These are phyloP conservation scores for Akebia trifoliata DNA, from an alignment of 164 flowering plant species.

Conservation along the genomic window DNA sequence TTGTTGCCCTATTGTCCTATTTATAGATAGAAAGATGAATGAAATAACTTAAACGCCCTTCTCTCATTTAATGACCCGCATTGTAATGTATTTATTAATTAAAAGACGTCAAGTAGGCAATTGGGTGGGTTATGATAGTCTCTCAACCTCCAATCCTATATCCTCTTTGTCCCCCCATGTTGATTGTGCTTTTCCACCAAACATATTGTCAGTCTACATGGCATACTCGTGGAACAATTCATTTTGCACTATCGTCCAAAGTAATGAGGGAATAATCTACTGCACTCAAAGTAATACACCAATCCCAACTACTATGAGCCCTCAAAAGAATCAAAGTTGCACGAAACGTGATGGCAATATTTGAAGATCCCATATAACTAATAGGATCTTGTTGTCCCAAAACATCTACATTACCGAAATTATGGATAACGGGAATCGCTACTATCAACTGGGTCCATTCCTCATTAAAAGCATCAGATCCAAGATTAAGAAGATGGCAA, in stretches of 20 bases:
- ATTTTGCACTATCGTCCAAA: slow-evolving; percentile 98
- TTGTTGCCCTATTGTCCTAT: too few relatives aligned
- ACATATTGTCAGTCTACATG: too few relatives aligned
- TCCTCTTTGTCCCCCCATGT: too few relatives aligned
- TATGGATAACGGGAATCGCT: slow-evolving; percentile 53
- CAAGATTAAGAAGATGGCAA: slow-evolving; percentile 72
- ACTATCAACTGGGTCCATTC: slow-evolving; percentile 50
- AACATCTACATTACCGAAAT: slow-evolving; percentile 85
- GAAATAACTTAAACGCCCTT: too few relatives aligned
- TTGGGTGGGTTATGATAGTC: too few relatives aligned
- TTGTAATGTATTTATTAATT: too few relatives aligned
- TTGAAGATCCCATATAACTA: slow-evolving; percentile 65
- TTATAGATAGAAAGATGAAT: too few relatives aligned
- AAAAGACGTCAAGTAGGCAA: too few relatives aligned
- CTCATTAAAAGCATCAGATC: slow-evolving; percentile 47
- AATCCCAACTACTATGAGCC: slow-evolving; percentile 79
- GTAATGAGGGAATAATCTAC: slow-evolving; percentile 82
- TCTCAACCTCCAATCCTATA: too few relatives aligned
- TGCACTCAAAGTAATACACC: slow-evolving; percentile 79
- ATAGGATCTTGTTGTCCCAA: slow-evolving; percentile 69
- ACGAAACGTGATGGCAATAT: slow-evolving; percentile 57
- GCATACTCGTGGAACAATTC: too few relatives aligned
- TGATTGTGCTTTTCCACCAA: too few relatives aligned
- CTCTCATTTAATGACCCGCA: too few relatives aligned
- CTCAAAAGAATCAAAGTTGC: slow-evolving; percentile 72